phyloP scores from a whole-genome alignment of 495 filamentous ascomycete genomes.

The Tuber calosporum region DNA sequence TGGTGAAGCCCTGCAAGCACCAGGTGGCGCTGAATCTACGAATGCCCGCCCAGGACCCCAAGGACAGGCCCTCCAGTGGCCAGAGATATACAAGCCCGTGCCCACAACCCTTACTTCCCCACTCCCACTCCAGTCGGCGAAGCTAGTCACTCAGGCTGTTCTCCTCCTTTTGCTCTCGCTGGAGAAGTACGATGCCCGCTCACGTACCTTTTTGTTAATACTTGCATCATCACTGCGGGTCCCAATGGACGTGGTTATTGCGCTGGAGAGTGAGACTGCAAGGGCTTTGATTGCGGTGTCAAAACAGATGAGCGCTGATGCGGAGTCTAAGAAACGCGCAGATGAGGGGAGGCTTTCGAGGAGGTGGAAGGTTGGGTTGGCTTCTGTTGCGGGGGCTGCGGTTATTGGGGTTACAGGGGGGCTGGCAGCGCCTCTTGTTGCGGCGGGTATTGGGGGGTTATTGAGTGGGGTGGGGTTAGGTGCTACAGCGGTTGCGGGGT shows the following conservation, averaged over 20 bases:
- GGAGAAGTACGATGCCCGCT: slow-evolving; percentile 71
- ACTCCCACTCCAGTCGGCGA: slow-evolving; percentile 11
- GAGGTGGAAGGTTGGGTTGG: slow-evolving; percentile 76
- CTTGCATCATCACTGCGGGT: slow-evolving; percentile 62
- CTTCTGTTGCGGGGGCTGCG: slow-evolving; percentile 67
- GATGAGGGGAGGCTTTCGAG: slow-evolving; percentile 59
- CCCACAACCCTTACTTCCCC: slow-evolving; percentile 13
- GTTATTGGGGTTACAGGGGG: slow-evolving; percentile 75
- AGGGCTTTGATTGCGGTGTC: slow-evolving; percentile 65
- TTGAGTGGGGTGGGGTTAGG: slow-evolving; percentile 76
- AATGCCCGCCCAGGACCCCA: neutral
- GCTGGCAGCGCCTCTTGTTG: slow-evolving; percentile 72
- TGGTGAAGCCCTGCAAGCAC: slow-evolving; percentile 31
- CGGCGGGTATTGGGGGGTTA: slow-evolving; percentile 72
- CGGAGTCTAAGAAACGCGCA: slow-evolving; percentile 58
- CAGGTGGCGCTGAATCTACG: neutral
- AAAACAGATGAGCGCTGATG: slow-evolving; percentile 60
- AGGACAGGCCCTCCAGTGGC: neutral
- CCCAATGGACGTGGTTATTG: slow-evolving; percentile 56
- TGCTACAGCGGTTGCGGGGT: slow-evolving; percentile 66
- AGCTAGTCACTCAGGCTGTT: slow-evolving; percentile 44
- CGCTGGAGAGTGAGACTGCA: slow-evolving; percentile 68
- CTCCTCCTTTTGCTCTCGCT: slow-evolving; percentile 69
- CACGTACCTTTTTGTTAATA: slow-evolving; percentile 65
- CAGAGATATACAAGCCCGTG: slow-evolving; percentile 13